Evolutionary conservation across 2,329 filamentous ascomycete species (phyloP).

Genomic region (Beauveria caledonica): DNA sequence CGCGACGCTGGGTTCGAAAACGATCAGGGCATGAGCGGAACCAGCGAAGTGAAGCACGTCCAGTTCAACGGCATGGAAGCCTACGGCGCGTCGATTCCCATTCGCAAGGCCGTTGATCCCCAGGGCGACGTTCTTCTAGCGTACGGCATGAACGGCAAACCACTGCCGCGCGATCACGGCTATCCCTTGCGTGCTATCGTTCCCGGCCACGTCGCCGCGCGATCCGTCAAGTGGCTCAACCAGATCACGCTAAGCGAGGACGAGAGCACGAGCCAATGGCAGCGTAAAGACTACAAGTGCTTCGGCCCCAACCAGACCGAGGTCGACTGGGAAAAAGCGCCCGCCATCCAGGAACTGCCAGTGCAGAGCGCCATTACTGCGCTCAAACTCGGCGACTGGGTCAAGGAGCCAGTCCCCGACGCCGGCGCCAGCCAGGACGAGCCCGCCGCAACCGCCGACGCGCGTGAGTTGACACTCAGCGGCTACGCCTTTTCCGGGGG

Average conservation of each 20-base stretch:
- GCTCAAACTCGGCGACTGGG: conserved; percentile 34
- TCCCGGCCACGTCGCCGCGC: conserved; percentile 57
- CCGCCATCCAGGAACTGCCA: conserved; percentile 59
- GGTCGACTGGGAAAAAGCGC: conserved; percentile 54
- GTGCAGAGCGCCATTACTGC: conserved; percentile 58
- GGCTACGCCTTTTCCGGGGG: conserved; percentile 64
- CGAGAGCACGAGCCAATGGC: conserved; percentile 58
- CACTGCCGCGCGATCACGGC: conserved; percentile 58
- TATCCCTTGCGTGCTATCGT: conserved; percentile 56
- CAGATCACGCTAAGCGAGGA: conserved; percentile 57
- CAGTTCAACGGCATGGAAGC: conserved; percentile 53
- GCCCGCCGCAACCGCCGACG: background rate
- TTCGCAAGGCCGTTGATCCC: conserved; percentile 49
- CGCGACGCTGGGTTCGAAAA: conserved; percentile 45
- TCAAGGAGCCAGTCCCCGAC: background rate
- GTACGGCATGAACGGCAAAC: conserved; percentile 58
- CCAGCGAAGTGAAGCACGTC: conserved; percentile 39
- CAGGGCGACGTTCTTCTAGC: conserved; percentile 58
- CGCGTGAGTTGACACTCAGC: conserved; percentile 33
- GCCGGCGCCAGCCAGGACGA: background rate
- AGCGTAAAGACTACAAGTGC: conserved; percentile 59
- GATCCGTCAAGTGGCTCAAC: conserved; percentile 62
- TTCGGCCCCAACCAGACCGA: conserved; percentile 55
- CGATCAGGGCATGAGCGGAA: conserved; percentile 26
- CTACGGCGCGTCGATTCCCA: conserved; percentile 53